These are phyloP conservation scores for Raddia distichophylla DNA, from an alignment of 176 grass and related monocot genomes.

Conservation along the genomic window DNA sequence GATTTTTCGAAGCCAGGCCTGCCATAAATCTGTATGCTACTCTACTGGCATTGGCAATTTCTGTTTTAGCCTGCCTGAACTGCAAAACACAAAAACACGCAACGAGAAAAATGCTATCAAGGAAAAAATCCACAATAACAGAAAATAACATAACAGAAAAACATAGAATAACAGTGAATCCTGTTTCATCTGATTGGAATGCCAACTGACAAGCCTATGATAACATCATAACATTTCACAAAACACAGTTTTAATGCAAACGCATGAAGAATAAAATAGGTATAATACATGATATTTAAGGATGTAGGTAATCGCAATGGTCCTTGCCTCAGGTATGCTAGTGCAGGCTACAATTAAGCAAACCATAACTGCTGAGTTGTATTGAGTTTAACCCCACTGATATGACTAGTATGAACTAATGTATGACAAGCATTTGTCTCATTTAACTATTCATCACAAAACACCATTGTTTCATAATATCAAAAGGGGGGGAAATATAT, in stretches of 20 bases:
- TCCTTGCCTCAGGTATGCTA: background rate
- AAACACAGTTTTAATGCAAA: constrained; percentile 6
- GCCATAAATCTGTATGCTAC: constrained; percentile 98
- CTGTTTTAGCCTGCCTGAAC: constrained; percentile 96
- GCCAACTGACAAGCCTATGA: background rate
- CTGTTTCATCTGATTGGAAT: constrained; percentile 1
- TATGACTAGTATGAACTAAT: background rate
- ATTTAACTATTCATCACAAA: background rate
- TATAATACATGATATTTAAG: background rate
- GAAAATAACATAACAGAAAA: background rate
- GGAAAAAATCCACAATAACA: background rate
- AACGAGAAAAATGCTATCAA: constrained; percentile 25
- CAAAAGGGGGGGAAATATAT: background rate
- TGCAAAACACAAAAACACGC: constrained; percentile 50
- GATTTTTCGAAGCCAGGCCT: constrained; percentile 71
- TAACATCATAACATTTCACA: background rate
- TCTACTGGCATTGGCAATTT: constrained; percentile 91
- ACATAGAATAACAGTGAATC: background rate
- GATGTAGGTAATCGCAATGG: background rate
- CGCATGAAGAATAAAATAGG: background rate
- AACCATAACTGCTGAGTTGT: background rate
- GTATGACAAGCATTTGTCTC: background rate
- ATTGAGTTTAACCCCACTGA: background rate
- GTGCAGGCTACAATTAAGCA: constrained; percentile 4
- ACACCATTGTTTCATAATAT: background rate